Evolutionary conservation across 192 early-diverging fungal genomes (phyloP), one percentile per base, ranked within the genome.

Genomic region (Coemansia asiatica): DNA sequence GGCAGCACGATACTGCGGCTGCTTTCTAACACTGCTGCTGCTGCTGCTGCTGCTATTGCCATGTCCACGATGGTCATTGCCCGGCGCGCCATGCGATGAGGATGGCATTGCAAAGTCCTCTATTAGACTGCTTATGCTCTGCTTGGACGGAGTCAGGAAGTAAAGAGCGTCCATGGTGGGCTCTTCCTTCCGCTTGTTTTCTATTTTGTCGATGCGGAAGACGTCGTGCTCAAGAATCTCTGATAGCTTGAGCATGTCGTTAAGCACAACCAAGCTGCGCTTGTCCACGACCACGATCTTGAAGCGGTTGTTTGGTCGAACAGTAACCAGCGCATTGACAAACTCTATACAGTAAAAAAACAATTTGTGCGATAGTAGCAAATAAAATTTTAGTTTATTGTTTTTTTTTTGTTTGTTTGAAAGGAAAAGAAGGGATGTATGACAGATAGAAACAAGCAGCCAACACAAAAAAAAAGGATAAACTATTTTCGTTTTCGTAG

Each of bases 201-300:
- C 81, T 33, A 83, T 66, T 53, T 67, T 71, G 49, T 83, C 81
- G 29, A 79, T 72, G 57, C 81, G 76, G 13, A 68, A 50, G 51
- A 83, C 72, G 28, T 79, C 76, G 44, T 79, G 63, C 50, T 83
- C 81, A 16, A 75, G 69, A 18, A 83, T 61, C 56, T 83, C 81
- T 0, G 75, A 63, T 44, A 72, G 69, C 66, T 69, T 79, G 22
- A 83, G 71, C 26, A 57, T 47, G 5, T 71, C 60, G 67, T 75
- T 75, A n/a, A 83, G 56, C 15, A 83, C 33, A n/a, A 66, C 63
- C 33, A 83, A 51, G 21, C 74, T 79, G 54, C 76, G 75, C 22
- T 64, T 62, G 64, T 83, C 81, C 5, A 79, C 73, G 49, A 83
- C 73, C 67, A 83, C 64, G 21, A 83, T 60, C 61, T 83, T 83